Percentiles rank a stretch among this genome's conserved stretches.
phyloP scores from a whole-genome alignment of 2,329 filamentous ascomycete genomes.

The Cladosporium sphaerospermum region DNA sequence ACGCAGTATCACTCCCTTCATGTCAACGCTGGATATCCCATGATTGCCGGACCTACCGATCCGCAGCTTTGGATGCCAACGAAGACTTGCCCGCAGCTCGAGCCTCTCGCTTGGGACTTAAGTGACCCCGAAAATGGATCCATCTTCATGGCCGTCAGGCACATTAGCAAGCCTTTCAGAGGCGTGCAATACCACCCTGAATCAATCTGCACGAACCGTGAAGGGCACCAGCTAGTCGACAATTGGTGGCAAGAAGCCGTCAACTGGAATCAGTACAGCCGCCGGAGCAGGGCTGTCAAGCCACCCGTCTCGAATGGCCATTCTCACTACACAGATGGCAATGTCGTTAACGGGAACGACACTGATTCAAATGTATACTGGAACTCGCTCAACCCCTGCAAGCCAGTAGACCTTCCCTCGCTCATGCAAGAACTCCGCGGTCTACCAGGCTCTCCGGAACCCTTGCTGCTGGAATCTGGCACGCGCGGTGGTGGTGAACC shows the following conservation, averaged over 20 bases:
- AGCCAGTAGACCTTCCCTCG: slow-evolving; percentile 29
- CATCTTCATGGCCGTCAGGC: slow-evolving; percentile 73
- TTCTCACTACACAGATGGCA: background rate
- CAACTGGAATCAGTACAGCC: slow-evolving; percentile 14
- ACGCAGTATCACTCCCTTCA: slow-evolving; percentile 70
- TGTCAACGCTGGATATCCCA: slow-evolving; percentile 30
- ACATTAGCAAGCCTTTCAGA: slow-evolving; percentile 67
- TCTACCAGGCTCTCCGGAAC: slow-evolving; percentile 28
- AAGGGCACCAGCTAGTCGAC: slow-evolving; percentile 57
- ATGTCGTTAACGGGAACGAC: background rate
- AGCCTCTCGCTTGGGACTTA: slow-evolving; percentile 45
- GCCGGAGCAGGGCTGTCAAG: background rate
- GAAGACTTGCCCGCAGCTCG: slow-evolving; percentile 30
- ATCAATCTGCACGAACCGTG: slow-evolving; percentile 71
- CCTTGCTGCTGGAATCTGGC: slow-evolving; percentile 43
- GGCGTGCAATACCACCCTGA: slow-evolving; percentile 89
- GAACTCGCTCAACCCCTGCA: background rate
- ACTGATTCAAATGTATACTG: background rate
- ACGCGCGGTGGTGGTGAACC: slow-evolving; percentile 34
- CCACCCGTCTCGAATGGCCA: background rate
- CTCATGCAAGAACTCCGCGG: slow-evolving; percentile 31
- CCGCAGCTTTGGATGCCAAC: slow-evolving; percentile 34
- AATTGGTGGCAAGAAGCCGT: slow-evolving; percentile 69
- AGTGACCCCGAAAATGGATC: slow-evolving; percentile 42
- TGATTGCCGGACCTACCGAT: slow-evolving; percentile 24